Evolutionary conservation across 768 basidiomycete genomes (phyloP).

Genomic region (Auricularia heimuer): DNA sequence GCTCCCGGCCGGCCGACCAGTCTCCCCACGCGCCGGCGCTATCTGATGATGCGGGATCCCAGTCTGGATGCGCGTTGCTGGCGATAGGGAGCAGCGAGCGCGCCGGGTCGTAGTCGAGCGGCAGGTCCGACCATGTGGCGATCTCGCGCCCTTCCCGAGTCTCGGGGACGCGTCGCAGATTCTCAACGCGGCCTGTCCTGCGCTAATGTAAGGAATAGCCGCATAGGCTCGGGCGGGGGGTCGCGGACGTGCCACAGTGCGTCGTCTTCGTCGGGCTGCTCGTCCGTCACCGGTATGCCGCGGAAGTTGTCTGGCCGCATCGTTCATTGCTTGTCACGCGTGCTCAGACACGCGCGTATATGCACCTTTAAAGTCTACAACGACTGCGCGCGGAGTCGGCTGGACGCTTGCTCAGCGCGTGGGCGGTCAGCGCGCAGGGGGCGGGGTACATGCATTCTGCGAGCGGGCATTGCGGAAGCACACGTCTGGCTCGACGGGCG

Average conservation of each 20-base stretch:
- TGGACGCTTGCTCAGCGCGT: background rate
- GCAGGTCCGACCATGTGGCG: background rate
- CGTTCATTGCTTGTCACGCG: background rate
- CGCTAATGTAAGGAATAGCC: background rate
- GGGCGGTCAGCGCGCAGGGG: background rate
- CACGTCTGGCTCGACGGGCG: slow-evolving; percentile 39
- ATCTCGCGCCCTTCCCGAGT: background rate
- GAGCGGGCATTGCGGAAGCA: slow-evolving; percentile 43
- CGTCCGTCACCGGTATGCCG: background rate
- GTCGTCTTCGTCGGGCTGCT: background rate
- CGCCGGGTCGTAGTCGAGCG: background rate
- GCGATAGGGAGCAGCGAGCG: background rate
- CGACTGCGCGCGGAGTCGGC: background rate
- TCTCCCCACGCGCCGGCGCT: background rate
- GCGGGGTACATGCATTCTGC: background rate
- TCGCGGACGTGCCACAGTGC: background rate
- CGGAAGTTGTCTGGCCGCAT: background rate
- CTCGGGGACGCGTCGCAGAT: background rate
- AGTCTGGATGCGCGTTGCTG: background rate
- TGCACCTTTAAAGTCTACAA: background rate
- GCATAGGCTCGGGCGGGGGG: background rate
- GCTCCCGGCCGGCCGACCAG: background rate
- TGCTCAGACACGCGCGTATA: background rate
- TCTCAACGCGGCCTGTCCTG: background rate
- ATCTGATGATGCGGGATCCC: background rate